phyloP scores from a whole-genome alignment of 148 eudicot species.

The Silene conica region DNA sequence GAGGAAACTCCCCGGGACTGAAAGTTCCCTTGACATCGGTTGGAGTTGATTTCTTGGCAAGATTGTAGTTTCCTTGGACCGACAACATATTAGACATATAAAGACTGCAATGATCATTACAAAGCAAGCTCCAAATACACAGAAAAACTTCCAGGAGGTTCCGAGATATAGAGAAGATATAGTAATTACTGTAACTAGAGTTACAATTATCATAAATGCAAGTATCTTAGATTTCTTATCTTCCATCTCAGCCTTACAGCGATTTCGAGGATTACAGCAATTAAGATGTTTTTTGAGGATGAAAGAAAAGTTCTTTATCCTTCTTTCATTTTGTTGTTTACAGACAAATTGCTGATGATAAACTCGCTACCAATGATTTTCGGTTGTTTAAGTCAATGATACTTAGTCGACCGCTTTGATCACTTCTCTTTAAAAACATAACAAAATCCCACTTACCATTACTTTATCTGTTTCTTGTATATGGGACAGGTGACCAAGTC shows the following conservation, averaged over 20 bases:
- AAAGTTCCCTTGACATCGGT: conserved; percentile 26
- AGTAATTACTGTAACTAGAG: conserved; percentile 35
- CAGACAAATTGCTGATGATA: not conserved
- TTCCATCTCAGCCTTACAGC: conserved; percentile 40
- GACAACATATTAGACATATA: conserved; percentile 30
- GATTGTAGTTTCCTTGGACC: conserved; percentile 25
- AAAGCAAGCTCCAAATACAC: conserved; percentile 36
- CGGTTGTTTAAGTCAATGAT: conserved; percentile 14
- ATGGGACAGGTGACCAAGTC: not conserved
- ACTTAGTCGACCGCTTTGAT: not conserved
- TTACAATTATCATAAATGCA: conserved; percentile 30
- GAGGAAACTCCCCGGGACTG: conserved; percentile 53
- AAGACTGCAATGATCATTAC: conserved; percentile 44
- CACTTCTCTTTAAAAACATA: not conserved
- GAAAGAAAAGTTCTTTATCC: too few relatives aligned
- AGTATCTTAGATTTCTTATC: conserved; percentile 45
- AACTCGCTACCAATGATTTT: not conserved
- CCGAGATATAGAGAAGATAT: conserved; percentile 44
- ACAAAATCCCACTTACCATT: conserved; percentile 4
- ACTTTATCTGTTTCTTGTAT: not conserved
- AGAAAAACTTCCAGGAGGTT: conserved; percentile 38
- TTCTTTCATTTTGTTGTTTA: too few relatives aligned
- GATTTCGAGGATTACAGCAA: not conserved
- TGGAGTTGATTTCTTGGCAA: conserved; percentile 18
- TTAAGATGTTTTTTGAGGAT: too few relatives aligned